Percentiles rank a stretch among this genome's conserved stretches.
These are phyloP conservation scores for Myriosclerotinia duriaeana DNA, from an alignment of 2,329 filamentous ascomycete genomes.

Conservation along the genomic window DNA sequence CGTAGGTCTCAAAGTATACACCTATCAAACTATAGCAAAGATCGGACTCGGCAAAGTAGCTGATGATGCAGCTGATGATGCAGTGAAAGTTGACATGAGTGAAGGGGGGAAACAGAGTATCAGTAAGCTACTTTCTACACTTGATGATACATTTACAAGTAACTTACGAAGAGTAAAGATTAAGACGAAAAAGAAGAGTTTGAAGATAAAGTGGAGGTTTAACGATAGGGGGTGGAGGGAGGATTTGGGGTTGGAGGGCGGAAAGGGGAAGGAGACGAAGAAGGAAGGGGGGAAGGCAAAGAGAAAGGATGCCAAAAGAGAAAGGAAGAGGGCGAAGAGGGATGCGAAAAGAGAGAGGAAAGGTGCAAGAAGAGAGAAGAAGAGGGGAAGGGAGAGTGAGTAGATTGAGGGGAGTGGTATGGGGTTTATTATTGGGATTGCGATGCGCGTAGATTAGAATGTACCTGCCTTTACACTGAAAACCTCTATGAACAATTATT, in stretches of 20 bases:
- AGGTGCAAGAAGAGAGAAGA: too few species aligned
- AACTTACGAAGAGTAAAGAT: constrained; percentile 8
- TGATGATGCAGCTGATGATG: background rate
- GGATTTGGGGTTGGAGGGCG: background rate
- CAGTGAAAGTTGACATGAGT: background rate
- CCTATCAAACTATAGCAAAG: background rate
- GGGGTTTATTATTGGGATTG: too few species aligned
- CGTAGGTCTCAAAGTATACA: constrained; percentile 9
- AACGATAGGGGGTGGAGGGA: background rate
- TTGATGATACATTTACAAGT: background rate
- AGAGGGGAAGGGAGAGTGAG: too few species aligned
- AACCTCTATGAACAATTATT: too few species aligned
- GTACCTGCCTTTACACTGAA: too few species aligned
- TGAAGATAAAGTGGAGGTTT: background rate
- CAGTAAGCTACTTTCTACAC: background rate
- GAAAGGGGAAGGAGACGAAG: background rate
- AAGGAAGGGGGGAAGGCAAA: background rate
- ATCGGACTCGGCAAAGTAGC: background rate
- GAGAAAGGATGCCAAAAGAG: background rate
- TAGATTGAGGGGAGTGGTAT: too few species aligned
- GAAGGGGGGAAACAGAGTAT: background rate
- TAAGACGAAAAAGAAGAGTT: background rate
- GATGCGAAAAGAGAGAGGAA: background rate
- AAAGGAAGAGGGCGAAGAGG: background rate
- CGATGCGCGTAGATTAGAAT: too few species aligned